Evolutionary conservation across 2,329 filamentous ascomycete genomes (phyloP).

Genomic region (Pestalotiopsis sp.): DNA sequence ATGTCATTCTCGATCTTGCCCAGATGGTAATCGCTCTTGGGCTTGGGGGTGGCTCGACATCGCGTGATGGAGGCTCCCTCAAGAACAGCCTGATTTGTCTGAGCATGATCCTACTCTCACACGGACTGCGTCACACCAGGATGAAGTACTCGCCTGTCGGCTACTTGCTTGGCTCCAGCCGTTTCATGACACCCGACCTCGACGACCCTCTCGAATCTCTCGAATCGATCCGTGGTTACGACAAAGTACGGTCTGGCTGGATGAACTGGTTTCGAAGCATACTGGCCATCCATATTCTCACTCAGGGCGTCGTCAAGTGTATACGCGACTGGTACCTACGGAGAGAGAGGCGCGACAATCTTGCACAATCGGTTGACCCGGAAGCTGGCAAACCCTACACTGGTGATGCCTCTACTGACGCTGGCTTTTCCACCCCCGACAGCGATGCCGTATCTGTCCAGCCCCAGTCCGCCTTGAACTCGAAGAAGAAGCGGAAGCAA

Average conservation of each 20-base stretch:
- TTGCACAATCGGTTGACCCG: slow-evolving; percentile 58
- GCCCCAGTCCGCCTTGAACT: slow-evolving; percentile 59
- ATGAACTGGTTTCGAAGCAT: slow-evolving; percentile 71
- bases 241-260: slow-evolving; percentile 54
- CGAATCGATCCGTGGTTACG: slow-evolving; percentile 46
- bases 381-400: slow-evolving; percentile 60
- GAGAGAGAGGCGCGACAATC: slow-evolving; percentile 58
- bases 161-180: slow-evolving; percentile 49
- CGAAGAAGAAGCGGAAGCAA: slow-evolving; percentile 87
- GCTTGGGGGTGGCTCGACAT: slow-evolving; percentile 78
- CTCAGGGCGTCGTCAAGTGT: slow-evolving; percentile 72
- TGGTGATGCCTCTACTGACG: slow-evolving; percentile 40
- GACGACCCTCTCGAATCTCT: slow-evolving; percentile 52
- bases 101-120: slow-evolving; percentile 64
- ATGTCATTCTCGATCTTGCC: slow-evolving; percentile 85
- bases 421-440: slow-evolving; percentile 56
- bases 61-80: slow-evolving; percentile 65
- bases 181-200: slow-evolving; percentile 46
- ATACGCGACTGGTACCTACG: slow-evolving; percentile 71
- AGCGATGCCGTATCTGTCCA: slow-evolving; percentile 55
- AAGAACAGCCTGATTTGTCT: slow-evolving; percentile 75
- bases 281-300: slow-evolving; percentile 74
- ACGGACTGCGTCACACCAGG: slow-evolving; percentile 53
- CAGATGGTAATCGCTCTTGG: slow-evolving; percentile 94
- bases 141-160: slow-evolving; percentile 50